Evolutionary conservation across 495 filamentous ascomycete species (phyloP).

Genomic region (Xylaria palmicola): DNA sequence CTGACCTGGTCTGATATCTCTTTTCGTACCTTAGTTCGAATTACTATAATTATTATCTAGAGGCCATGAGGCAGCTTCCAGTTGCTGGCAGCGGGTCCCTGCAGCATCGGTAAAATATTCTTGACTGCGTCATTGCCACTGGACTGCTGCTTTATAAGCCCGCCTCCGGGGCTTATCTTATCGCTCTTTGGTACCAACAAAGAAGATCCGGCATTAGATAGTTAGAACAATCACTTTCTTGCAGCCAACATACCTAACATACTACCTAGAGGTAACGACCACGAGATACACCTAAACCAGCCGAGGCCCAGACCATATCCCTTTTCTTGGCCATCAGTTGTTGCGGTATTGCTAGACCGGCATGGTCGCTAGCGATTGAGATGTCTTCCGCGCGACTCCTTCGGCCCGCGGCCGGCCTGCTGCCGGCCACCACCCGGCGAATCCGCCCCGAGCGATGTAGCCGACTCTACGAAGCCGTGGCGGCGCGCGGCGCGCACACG

Average conservation of each 20-base stretch:
- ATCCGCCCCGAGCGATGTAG: slow-evolving; percentile 19
- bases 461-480: slow-evolving; percentile 21
- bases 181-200: slow-evolving; percentile 1
- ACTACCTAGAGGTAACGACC: neutral
- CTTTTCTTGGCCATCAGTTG: neutral
- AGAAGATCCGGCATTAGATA: neutral
- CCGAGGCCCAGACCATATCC: too few species aligned
- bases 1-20: neutral
- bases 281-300: too few species aligned
- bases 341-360: neutral
- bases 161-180: slow-evolving; percentile 7
- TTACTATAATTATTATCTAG: too few species aligned
- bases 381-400: slow-evolving; percentile 29
- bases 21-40: too few species aligned
- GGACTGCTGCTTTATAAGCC: slow-evolving; percentile 9
- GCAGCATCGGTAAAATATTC: neutral
- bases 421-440: slow-evolving; percentile 21
- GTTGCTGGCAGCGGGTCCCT: neutral
- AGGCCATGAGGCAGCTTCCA: neutral
- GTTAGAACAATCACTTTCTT: neutral
- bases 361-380: neutral
- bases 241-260: neutral
- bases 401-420: slow-evolving; percentile 25
- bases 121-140: slow-evolving; percentile 15
- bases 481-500: slow-evolving; percentile 24